These are phyloP conservation scores for Penicillium sp. DNA, from an alignment of 2,329 filamentous ascomycete genomes.

Conservation along the genomic window DNA sequence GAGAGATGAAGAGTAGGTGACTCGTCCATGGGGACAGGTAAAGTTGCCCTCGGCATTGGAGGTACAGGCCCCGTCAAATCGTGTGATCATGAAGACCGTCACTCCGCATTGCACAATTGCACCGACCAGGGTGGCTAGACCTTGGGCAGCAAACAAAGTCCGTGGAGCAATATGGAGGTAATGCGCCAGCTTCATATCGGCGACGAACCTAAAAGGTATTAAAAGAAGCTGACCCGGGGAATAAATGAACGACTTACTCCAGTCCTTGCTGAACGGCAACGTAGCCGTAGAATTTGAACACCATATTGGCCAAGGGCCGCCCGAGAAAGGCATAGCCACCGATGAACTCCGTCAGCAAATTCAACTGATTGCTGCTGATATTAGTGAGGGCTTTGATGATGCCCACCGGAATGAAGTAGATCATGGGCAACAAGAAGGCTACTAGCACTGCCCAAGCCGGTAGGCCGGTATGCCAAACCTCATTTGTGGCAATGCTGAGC, in stretches of 20 bases:
- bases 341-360: constrained; percentile 47
- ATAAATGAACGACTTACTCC: constrained; percentile 25
- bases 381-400: constrained; percentile 49
- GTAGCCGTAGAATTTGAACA: constrained; percentile 69
- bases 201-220: constrained; percentile 50
- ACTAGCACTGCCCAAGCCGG: constrained; percentile 46
- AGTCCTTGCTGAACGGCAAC: constrained; percentile 61
- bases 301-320: constrained; percentile 48
- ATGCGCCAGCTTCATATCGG: constrained; percentile 61
- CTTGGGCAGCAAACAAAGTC: constrained; percentile 49
- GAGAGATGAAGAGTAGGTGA: constrained; percentile 64
- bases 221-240: background rate
- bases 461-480: constrained; percentile 44
- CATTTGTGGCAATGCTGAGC: constrained; percentile 36
- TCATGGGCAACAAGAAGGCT: constrained; percentile 42
- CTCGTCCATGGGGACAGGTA: constrained; percentile 53
- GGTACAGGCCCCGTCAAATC: constrained; percentile 47
- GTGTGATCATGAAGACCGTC: constrained; percentile 47
- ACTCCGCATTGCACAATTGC: constrained; percentile 48
- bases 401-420: constrained; percentile 47
- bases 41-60: constrained; percentile 56
- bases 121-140: constrained; percentile 48
- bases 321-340: constrained; percentile 47
- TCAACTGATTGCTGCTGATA: constrained; percentile 46
- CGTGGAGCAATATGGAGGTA: constrained; percentile 45